A percentile compares a stretch with the other conserved stretches of the same genome.
Evolutionary conservation across 2,329 filamentous ascomycete genomes (phyloP).

Genomic region (Ascocoryne sarcoides): DNA sequence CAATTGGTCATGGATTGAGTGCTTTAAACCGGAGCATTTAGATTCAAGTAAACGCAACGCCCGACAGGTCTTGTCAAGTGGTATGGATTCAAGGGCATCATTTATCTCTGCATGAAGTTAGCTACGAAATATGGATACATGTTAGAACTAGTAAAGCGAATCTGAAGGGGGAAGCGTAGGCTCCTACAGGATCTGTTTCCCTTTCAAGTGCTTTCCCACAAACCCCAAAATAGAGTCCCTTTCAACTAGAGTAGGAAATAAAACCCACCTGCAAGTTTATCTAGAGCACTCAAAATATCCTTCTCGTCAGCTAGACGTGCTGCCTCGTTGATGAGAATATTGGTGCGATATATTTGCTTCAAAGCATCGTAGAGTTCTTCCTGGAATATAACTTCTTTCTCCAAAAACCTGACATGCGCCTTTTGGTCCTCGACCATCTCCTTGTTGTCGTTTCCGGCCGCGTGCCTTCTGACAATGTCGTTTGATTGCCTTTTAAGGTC

Average conservation of each 20-base stretch:
- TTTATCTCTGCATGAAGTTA: slow-evolving; percentile 39
- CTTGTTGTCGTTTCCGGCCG: slow-evolving; percentile 46
- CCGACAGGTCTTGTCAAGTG: slow-evolving; percentile 51
- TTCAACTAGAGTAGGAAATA: background rate
- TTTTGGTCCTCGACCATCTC: slow-evolving; percentile 34
- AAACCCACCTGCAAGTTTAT: slow-evolving; percentile 44
- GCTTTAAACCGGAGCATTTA: slow-evolving; percentile 57
- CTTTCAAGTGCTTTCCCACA: no score
- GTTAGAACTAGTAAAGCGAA: no score
- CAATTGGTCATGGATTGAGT: slow-evolving; percentile 56
- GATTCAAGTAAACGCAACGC: slow-evolving; percentile 56
- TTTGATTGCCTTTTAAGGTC: slow-evolving; percentile 70
- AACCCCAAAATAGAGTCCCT: no score
- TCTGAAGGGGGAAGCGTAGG: no score
- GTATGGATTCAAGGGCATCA: slow-evolving; percentile 48
- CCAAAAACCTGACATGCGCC: slow-evolving; percentile 48
- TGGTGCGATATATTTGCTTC: slow-evolving; percentile 45
- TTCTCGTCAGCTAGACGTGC: slow-evolving; percentile 47
- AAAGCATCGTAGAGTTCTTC: slow-evolving; percentile 45
- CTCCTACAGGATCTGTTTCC: no score
- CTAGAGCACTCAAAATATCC: slow-evolving; percentile 47
- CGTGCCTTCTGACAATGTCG: slow-evolving; percentile 71
- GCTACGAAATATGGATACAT: no score
- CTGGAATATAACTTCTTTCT: slow-evolving; percentile 50
- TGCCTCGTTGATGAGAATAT: slow-evolving; percentile 52